Evolutionary conservation across 257 asterid species (phyloP), one percentile per base, ranked within the genome.

Genomic region (Hygrophila difformis): DNA sequence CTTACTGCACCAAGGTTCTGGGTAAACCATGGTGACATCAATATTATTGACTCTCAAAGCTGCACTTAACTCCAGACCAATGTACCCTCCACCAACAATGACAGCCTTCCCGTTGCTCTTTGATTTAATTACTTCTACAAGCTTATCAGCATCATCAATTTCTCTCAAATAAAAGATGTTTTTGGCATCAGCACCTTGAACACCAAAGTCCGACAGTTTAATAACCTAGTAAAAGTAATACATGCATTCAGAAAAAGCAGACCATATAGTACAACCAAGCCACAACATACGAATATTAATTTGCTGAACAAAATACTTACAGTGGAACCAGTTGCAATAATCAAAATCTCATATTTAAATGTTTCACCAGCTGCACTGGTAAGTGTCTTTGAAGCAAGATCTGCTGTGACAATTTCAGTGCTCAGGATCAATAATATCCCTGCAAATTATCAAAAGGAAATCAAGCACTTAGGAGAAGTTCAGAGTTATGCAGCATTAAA

Each of bases 1-100:
- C 94, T 80, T 75, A 80, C 95, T 84, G 79, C 93, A 80, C 95
- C 95, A 84, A 39, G 95, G 95, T 62, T 84, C 95, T 16, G 93
- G 95, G 66, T 77, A 84, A 63, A 84, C 95, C 95, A 84, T 80
- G 47, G 39, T 80, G 74, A 75, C 85, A 47, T 77, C 95, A 31
- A 72, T 29, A 56, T 80, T 64, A 54, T 84, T 75, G 61, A 80
- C 41, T 55, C 51, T 77, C 61, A 84, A 58, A 45, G 87, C 95
- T 34, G 95, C 93, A 64, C 93, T 84, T 13, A 84, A 88, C 81
- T 84, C 95, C 51, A 84, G 77, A 37, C 95, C 95, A 11, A 84
- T 77, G 77, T 84, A 84, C 51, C 95, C 95, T 55, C 95, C 95
- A 47, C 95, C 95, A 66, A 84, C 93, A 55, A 84, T 21, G 56